A percentile compares a stretch with the other conserved stretches of the same genome.
Conservation (phyloP, 2,329 filamentous ascomycete genomes). For the Leptographium flavum region DNA sequence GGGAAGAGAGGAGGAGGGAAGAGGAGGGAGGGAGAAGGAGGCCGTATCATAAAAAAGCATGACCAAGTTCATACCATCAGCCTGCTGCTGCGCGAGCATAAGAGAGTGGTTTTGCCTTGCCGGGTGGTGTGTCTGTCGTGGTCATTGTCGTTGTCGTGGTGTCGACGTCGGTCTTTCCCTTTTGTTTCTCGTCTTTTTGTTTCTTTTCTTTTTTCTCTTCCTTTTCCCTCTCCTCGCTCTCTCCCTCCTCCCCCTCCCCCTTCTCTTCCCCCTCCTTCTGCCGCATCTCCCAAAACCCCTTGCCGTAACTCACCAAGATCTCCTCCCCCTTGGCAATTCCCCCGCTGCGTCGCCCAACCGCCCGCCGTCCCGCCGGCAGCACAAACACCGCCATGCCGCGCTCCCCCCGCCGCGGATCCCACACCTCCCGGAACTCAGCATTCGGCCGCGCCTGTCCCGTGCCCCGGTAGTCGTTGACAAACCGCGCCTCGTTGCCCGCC, state of each 20-base stretch:
- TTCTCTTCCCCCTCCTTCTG: constrained; percentile 19
- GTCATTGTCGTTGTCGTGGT: too few species aligned
- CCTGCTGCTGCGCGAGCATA: too few species aligned
- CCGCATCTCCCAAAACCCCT: constrained; percentile 48
- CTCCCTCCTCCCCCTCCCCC: background rate
- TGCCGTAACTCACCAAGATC: constrained; percentile 52
- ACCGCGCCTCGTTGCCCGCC: constrained; percentile 49
- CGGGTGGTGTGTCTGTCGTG: too few species aligned
- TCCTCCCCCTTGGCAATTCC: constrained; percentile 44
- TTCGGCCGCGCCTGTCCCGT: constrained; percentile 32
- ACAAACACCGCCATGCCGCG: constrained; percentile 45
- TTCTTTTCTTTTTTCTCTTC: background rate
- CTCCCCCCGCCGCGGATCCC: constrained; percentile 37
- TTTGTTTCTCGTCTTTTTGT: background rate
- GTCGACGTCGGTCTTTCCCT: background rate
- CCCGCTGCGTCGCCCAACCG: constrained; percentile 4
- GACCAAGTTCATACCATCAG: too few species aligned
- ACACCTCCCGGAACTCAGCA: constrained; percentile 44
- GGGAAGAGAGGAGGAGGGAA: background rate
- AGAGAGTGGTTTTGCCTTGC: too few species aligned
- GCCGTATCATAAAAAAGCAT: too few species aligned
- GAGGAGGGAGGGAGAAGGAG: background rate
- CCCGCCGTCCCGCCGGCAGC: constrained; percentile 27
- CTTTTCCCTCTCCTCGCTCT: background rate
- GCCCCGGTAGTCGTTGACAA: constrained; percentile 53